Evolutionary conservation across 73 alveolate genomes (phyloP).

Genomic region (Paramecium pentaurelia): DNA sequence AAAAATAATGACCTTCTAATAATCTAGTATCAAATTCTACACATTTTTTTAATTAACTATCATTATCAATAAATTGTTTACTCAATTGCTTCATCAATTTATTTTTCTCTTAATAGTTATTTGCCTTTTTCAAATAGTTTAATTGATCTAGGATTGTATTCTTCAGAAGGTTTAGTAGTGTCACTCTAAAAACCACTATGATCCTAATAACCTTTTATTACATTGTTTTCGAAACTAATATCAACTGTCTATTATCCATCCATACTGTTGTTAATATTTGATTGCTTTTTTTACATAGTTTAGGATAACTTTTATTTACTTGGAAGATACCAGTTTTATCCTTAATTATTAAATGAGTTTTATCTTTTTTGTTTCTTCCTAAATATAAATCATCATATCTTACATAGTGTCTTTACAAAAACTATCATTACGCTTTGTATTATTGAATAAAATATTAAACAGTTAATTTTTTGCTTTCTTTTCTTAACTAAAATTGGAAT

Average conservation of each 20-base stretch:
- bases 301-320: neutral
- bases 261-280: neutral
- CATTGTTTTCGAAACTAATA: conserved; percentile 11
- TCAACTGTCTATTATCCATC: neutral
- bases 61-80: neutral
- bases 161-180: neutral
- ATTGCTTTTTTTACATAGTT: conserved; percentile 20
- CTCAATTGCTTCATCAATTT: conserved; percentile 54
- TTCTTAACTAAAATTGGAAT: conserved; percentile 37
- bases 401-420: neutral
- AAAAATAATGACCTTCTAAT: conserved; percentile 43
- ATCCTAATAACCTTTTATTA: conserved; percentile 25
- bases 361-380: neutral
- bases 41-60: conserved; percentile 37
- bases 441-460: neutral
- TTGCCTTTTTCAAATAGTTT: conserved; percentile 52
- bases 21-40: conserved; percentile 45
- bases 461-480: conserved; percentile 21
- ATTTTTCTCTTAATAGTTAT: conserved; percentile 42
- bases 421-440: neutral
- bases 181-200: conserved; percentile 9
- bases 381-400: neutral
- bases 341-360: neutral
- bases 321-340: conserved; percentile 22
- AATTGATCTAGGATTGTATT: conserved; percentile 48